A percentile compares a stretch with the other conserved stretches of the same genome.
phyloP scores from a whole-genome alignment of 2,329 filamentous ascomycete genomes.

The Claviceps pazoutovae region DNA sequence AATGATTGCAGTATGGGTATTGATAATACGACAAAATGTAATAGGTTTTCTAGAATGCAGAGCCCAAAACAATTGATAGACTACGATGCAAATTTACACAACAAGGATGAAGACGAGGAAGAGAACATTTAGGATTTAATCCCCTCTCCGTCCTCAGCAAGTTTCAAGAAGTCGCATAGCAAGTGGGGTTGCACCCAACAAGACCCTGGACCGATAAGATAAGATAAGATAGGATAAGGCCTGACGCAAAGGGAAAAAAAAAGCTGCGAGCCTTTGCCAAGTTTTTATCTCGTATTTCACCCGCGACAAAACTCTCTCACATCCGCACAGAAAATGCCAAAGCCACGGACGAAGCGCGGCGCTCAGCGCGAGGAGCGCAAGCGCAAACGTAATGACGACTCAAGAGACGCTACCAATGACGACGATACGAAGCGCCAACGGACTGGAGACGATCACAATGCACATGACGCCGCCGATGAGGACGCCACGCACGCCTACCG shows the following conservation, averaged over 20 bases:
- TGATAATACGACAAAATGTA: too few relatives aligned
- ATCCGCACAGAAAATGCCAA: conserved; percentile 25
- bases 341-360: conserved; percentile 29
- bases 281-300: too few relatives aligned
- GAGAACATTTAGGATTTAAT: too few relatives aligned
- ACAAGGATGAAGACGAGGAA: too few relatives aligned
- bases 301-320: not conserved
- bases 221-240: not conserved
- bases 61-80: too few relatives aligned
- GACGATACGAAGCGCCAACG: conserved; percentile 14
- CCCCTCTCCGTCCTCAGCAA: too few relatives aligned
- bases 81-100: too few relatives aligned
- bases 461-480: not conserved
- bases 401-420: conserved; percentile 6
- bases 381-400: conserved; percentile 20
- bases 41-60: too few relatives aligned
- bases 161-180: too few relatives aligned
- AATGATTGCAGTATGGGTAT: too few relatives aligned
- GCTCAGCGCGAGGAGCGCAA: conserved; percentile 26
- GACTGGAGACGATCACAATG: conserved; percentile 8
- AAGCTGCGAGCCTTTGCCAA: conserved; percentile 1
- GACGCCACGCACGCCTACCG: not conserved
- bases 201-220: not conserved
- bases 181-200: not conserved
- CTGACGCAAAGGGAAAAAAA: conserved; percentile 1